Base-by-base conservation (phyloP, 108 stramenopile genomes). In the Nannochloropsis salina region DNA sequence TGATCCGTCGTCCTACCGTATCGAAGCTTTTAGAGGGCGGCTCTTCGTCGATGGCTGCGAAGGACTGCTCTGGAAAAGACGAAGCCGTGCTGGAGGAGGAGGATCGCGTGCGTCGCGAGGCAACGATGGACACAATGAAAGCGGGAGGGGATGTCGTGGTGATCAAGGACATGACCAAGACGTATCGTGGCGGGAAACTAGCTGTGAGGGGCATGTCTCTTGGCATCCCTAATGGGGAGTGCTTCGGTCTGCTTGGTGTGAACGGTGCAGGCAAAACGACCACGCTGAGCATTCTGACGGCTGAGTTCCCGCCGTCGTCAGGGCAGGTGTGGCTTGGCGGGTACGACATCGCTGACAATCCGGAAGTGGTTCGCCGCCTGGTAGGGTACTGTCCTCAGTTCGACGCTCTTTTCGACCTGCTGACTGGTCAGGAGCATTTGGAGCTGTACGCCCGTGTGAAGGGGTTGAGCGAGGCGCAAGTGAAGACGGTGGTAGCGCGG, bases 341-440 rank as follows among this genome's bases (percentile, higher is more conserved):
- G 15, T 41, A 74, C 15, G 87, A 91, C 45, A 44, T 90, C 22
- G 40, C 44, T 41, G 31, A 44, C 40, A 74, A 91, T 0, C 61
- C 87, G n/a, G 81, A 84, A 44, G 80, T 44, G 9, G 84, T 84
- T 22, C 82, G 89, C 21, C 86, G 86, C 42, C 42, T 44, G 18
- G 80, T 90, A 40, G 89, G 89, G 80, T 87, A 87, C 74, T 99
- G 98, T 90, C 98, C 98, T 20, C 98, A 99, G 87, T 98, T 98
- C 42, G 98, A 99, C 91, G 98, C 98, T 1, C 94, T 97, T 45
- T 95, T 99, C 82, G 93, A 94, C 47, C 96, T 97, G 47, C 93
- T 99, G 91, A 99, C 96, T 42, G 97, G 84, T n/a, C 45, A 94
- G 31, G 98, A 99, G 87, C 98, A 99, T 91, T 90, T 99, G 83